A percentile compares a stretch with the other conserved stretches of the same genome.
phyloP scores from a whole-genome alignment of 1,284 basidiomycete species.

The Stygiomarasmius scandens region DNA sequence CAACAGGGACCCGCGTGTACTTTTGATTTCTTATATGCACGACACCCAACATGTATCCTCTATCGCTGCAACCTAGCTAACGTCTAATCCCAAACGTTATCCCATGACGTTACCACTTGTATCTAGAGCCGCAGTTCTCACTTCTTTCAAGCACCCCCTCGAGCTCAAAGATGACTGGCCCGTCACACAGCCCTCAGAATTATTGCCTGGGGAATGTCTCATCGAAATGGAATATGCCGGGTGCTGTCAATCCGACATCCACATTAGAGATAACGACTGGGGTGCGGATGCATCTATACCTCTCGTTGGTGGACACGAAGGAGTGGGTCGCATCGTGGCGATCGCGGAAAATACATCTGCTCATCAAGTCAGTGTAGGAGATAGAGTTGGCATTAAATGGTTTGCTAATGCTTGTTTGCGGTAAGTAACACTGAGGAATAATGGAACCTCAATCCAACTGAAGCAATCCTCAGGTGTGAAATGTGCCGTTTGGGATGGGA shows the following conservation, averaged over 20 bases:
- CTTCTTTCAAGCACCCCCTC: slow-evolving; percentile 35
- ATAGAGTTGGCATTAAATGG: slow-evolving; percentile 79
- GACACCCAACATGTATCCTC: too few species aligned
- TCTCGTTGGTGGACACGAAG: slow-evolving; percentile 74
- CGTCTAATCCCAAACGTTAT: neutral
- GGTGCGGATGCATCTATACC: slow-evolving; percentile 49
- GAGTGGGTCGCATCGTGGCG: slow-evolving; percentile 62
- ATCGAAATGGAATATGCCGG: slow-evolving; percentile 68
- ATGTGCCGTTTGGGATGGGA: slow-evolving; percentile 63
- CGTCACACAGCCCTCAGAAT: slow-evolving; percentile 56
- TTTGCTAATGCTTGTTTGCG: slow-evolving; percentile 61
- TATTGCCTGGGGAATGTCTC: slow-evolving; percentile 67
- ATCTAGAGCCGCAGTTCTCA: slow-evolving; percentile 53
- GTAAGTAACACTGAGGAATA: too few species aligned
- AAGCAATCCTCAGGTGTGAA: too few species aligned
- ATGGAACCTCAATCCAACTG: too few species aligned
- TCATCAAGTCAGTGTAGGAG: slow-evolving; percentile 50
- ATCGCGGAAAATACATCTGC: slow-evolving; percentile 57
- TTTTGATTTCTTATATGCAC: too few species aligned
- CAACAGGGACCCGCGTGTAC: too few species aligned
- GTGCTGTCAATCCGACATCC: slow-evolving; percentile 69
- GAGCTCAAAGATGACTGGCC: slow-evolving; percentile 42
- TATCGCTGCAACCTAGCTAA: too few species aligned
- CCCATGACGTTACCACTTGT: slow-evolving; percentile 33
- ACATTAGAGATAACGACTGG: slow-evolving; percentile 62